Percentiles rank a stretch among this genome's conserved stretches.
These are phyloP conservation scores for Sambucus nigra DNA, from an alignment of 129 eudicot species.

Conservation along the genomic window DNA sequence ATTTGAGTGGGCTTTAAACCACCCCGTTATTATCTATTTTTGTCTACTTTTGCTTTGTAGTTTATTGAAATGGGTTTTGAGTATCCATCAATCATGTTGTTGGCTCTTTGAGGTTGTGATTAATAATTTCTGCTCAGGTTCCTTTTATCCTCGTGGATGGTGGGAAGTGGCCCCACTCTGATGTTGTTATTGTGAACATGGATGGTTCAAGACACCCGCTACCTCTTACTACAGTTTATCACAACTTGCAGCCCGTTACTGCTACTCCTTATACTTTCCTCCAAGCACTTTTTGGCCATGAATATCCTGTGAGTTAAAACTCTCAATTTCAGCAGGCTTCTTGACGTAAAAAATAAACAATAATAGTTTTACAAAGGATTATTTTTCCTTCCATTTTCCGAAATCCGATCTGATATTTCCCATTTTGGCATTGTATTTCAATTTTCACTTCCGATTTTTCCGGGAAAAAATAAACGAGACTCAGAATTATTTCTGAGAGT, in stretches of 20 bases:
- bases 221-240: constrained; percentile 80
- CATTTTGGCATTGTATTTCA: no score
- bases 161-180: constrained; percentile 56
- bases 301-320: constrained; percentile 60
- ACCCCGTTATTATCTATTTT: no score
- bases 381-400: no score
- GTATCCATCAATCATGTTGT: not conserved
- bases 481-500: no score
- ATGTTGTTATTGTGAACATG: constrained; percentile 64
- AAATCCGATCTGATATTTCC: no score
- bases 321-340: not conserved
- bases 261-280: constrained; percentile 87
- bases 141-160: constrained; percentile 80
- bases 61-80: not conserved
- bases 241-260: constrained; percentile 69
- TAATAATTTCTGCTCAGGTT: constrained; percentile 33
- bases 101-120: constrained; percentile 4
- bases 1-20: no score
- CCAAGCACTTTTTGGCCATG: constrained; percentile 80
- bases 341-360: not conserved
- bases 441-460: no score
- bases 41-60: no score
- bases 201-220: constrained; percentile 82
- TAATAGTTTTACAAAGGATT: no score
- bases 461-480: no score